Evolutionary conservation across 768 basidiomycete species (phyloP), one percentile per base, ranked within the genome.

Genomic region (Podaxis sp.): DNA sequence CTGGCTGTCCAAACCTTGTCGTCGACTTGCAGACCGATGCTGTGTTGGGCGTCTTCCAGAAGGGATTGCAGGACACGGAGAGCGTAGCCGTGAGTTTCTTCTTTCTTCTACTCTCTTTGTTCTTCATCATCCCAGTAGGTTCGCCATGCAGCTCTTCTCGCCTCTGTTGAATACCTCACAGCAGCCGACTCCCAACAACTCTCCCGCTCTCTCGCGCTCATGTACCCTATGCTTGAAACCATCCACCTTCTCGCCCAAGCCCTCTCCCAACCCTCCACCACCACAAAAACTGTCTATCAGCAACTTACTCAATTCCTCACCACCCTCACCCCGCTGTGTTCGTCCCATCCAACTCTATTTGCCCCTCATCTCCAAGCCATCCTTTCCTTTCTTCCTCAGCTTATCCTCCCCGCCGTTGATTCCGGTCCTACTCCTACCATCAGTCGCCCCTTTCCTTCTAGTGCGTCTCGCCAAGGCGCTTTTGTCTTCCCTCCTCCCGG

Each of bases 181-280:
- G 79, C 86, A 10, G 85, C 83, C 20, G 90, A 91, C 63, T 58
- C 81, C 0, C 74, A 76, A 10, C 88, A 91, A 70, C 83, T 88
- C 37, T 76, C 85, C 1, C 88, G 87, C 40, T 84, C 85, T 0
- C 73, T 85, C 1, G 75, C 83, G 0, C 76, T 93, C 44, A 78
- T 92, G 68, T 84, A 82, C 58, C 86, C 87, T 5, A 89, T 91
- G 83, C 87, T 91, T 56, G 87, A 88, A 60, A 90, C 88, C 2
- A 83, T 93, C 28, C 87, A 88, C 2, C 69, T 79, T 0, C 82
- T 91, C 51, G 73, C 80, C 1, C 74, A 76, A 37, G 70, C 75
- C 20, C 74, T 78, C 37, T 69, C 72, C 24, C 71, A 71, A 26
- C 72, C 73, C 0, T 71, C 74, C 20, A 67, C 71, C 54, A 65